These are phyloP conservation scores for Hypoxylon sp. DNA, from an alignment of 2,329 filamentous ascomycete species.

Conservation along the genomic window DNA sequence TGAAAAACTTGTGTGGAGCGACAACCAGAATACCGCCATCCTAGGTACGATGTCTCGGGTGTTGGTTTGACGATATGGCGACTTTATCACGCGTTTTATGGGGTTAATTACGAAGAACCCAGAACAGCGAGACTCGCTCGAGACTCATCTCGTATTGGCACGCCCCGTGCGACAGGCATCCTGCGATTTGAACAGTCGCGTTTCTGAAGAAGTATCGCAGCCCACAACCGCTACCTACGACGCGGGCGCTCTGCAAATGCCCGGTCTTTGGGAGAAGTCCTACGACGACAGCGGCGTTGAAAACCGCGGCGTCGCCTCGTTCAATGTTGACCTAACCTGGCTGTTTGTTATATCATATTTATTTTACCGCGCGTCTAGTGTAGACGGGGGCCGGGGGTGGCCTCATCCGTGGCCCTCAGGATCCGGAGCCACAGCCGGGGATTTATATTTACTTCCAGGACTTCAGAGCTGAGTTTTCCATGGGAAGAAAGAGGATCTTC, in stretches of 20 bases:
- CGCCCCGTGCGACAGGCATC: not conserved
- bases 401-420: not conserved
- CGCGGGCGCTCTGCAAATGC: conserved; percentile 7
- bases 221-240: conserved; percentile 2
- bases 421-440: not conserved
- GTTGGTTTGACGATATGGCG: conserved; percentile 2
- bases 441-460: not conserved
- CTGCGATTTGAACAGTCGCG: not conserved
- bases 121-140: conserved; percentile 8
- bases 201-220: not conserved
- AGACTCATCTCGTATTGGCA: conserved; percentile 2
- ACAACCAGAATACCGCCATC: not conserved
- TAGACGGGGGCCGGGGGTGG: not conserved
- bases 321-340: not conserved
- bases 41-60: conserved; percentile 17
- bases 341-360: not conserved
- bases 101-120: conserved; percentile 2
- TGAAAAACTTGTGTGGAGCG: not conserved
- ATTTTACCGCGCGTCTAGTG: conserved; percentile 17
- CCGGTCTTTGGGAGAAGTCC: conserved; percentile 9
- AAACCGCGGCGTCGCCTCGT: conserved; percentile 12
- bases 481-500: not conserved
- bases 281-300: not conserved
- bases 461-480: not conserved
- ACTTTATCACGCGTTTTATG: not conserved